Conservation (phyloP, 1,284 basidiomycete genomes). For the Rhizopogon parksii region DNA sequence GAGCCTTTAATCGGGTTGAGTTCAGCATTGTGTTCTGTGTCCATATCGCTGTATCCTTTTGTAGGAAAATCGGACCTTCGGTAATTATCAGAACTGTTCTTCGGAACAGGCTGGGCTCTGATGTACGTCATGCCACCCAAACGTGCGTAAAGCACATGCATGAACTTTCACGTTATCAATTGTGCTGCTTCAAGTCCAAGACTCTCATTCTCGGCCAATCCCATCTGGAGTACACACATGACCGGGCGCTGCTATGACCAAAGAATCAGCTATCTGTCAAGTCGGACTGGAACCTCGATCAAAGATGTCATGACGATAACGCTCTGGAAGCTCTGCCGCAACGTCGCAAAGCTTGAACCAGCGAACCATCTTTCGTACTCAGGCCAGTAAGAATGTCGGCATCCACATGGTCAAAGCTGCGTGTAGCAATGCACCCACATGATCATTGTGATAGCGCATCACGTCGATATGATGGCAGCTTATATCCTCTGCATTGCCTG, state of each 20-base stretch:
- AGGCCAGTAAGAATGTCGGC: not conserved
- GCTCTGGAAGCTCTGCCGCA: not conserved
- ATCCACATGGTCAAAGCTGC: not conserved
- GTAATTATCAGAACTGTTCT: slow-evolving; percentile 2
- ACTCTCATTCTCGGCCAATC: not conserved
- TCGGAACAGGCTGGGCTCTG: not conserved
- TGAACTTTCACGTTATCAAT: slow-evolving; percentile 2
- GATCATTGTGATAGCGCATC: not conserved
- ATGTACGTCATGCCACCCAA: slow-evolving; percentile 3
- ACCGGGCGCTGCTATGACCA: not conserved
- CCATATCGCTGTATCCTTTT: not conserved
- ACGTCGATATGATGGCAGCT: not conserved
- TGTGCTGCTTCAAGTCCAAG: not conserved
- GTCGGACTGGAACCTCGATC: not conserved
- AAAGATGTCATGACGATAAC: not conserved
- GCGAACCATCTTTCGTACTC: not conserved
- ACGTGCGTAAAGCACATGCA: not conserved
- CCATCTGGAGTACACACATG: not conserved
- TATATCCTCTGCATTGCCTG: not conserved
- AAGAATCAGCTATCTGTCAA: not conserved
- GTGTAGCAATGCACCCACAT: not conserved
- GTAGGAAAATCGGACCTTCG: not conserved
- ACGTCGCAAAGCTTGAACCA: not conserved
- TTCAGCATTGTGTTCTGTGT: not conserved
- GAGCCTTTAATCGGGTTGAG: not conserved